Base-by-base conservation (phyloP, 306 rosid species). In the Cicer chorassanicum region DNA sequence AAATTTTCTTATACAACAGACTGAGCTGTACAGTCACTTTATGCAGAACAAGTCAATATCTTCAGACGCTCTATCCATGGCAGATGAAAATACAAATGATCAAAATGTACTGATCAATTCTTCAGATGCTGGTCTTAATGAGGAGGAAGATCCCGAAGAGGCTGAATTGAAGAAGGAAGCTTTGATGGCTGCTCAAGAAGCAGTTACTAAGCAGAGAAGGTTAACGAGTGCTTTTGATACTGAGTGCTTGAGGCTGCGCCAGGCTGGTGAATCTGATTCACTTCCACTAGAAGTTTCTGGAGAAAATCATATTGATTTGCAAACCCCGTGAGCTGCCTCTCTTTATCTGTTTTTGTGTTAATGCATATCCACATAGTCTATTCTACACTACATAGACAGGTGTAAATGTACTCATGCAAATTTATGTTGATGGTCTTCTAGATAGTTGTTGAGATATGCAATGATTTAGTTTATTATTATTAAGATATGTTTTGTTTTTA, bases 161-260 rank as follows among this genome's bases (percentile, higher is more conserved):
- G 93, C 87, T 66, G 98, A 92, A 73, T 84, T 95, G 85, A 95
- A 90, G 87, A 89, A 74, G 86, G 98, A 90, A 81, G 99, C 97
- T 62, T 82, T 95, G 72, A 95, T 85, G 86, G 99, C 91, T 85
- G 99, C 99, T 57, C 99, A 95, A 84, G 98, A 92, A 87, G 99
- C 99, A 74, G 99, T 95, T 44, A 90, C 89, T 53, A 95, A 89
- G 88, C 99, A 95, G 89, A 95, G 79, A 84, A 85, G 6, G 68
- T 78, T 92, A 83, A 95, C 99, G 9, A 82, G 84, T 85, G 93
- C 92, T 77, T 92, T 92, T 78, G 99, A 95, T 71, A 85, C 51
- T 69, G 98, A 95, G 82, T 95, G 95, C 84, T 72, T 76, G 88
- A 89, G 82, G 78, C 87, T 92, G 84, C 96, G 97, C 63, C 96